phyloP scores from a whole-genome alignment of 805 yeast species.

The Candida mattraensis region DNA sequence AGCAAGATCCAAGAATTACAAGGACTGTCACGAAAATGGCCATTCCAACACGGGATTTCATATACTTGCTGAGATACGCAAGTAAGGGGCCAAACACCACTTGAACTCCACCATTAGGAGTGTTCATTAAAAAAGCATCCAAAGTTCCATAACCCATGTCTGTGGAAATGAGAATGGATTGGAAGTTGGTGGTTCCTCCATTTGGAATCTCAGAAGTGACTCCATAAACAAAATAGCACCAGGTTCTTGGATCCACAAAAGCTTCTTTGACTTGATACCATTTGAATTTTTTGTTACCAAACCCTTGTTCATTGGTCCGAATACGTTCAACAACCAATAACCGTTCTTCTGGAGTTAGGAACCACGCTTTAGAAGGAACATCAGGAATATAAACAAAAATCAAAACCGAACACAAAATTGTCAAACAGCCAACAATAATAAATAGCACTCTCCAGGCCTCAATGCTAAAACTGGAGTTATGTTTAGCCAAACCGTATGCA shows the following conservation, averaged over 20 bases:
- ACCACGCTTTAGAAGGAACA: conserved; percentile 46
- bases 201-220: conserved; percentile 31
- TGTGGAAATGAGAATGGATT: conserved; percentile 27
- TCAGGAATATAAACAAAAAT: conserved; percentile 55
- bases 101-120: conserved; percentile 38
- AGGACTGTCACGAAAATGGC: conserved; percentile 8
- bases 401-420: conserved; percentile 49
- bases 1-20: conserved; percentile 3
- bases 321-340: conserved; percentile 34
- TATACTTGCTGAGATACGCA: conserved; percentile 19
- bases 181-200: conserved; percentile 31
- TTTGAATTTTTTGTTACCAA: conserved; percentile 31
- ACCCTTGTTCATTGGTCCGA: conserved; percentile 21
- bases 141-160: conserved; percentile 44
- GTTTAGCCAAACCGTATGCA: conserved; percentile 51
- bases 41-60: conserved; percentile 18
- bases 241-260: conserved; percentile 24
- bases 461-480: conserved; percentile 1
- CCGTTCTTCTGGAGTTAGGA: conserved; percentile 37
- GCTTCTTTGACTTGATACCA: conserved; percentile 24
- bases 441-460: conserved; percentile 59
- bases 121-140: conserved; percentile 28
- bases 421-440: conserved; percentile 58
- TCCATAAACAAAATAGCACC: conserved; percentile 21
- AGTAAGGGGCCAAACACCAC: conserved; percentile 22